A percentile compares a stretch with the other conserved stretches of the same genome.
Evolutionary conservation across 495 filamentous ascomycete species (phyloP).

Genomic region (Hyaloscypha variabilis): DNA sequence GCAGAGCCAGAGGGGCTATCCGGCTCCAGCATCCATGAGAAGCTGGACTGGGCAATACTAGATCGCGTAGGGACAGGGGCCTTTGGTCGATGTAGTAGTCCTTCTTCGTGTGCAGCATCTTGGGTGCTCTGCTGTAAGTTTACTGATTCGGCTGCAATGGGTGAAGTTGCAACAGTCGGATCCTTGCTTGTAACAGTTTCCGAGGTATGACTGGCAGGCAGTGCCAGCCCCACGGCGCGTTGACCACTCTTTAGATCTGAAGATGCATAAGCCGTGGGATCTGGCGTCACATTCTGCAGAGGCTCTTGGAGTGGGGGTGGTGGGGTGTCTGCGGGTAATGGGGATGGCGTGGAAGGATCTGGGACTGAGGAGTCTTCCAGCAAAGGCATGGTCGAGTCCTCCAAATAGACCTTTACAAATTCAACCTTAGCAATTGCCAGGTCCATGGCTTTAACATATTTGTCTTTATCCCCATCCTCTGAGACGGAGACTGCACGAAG

Average conservation of each 20-base stretch:
- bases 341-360: background rate
- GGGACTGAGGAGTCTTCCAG: conserved; percentile 16
- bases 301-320: conserved; percentile 10
- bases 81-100: conserved; percentile 29
- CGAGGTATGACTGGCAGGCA: conserved; percentile 11
- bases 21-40: conserved; percentile 90
- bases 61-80: conserved; percentile 60
- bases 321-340: conserved; percentile 3
- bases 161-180: background rate
- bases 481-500: conserved; percentile 53
- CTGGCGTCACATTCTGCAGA: background rate
- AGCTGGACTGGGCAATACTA: conserved; percentile 79
- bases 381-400: conserved; percentile 49
- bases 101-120: conserved; percentile 50
- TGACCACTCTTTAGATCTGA: background rate
- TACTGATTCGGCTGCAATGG: background rate
- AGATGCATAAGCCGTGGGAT: background rate
- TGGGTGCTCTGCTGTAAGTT: conserved; percentile 36
- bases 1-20: conserved; percentile 37
- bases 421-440: conserved; percentile 72
- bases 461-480: conserved; percentile 38
- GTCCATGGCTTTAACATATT: conserved; percentile 54
- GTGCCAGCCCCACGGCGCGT: background rate
- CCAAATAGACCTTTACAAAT: conserved; percentile 76
- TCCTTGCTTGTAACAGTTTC: background rate